Base-by-base conservation (phyloP, 2,329 filamentous ascomycete species). In the Aaosphaeria arxii region DNA sequence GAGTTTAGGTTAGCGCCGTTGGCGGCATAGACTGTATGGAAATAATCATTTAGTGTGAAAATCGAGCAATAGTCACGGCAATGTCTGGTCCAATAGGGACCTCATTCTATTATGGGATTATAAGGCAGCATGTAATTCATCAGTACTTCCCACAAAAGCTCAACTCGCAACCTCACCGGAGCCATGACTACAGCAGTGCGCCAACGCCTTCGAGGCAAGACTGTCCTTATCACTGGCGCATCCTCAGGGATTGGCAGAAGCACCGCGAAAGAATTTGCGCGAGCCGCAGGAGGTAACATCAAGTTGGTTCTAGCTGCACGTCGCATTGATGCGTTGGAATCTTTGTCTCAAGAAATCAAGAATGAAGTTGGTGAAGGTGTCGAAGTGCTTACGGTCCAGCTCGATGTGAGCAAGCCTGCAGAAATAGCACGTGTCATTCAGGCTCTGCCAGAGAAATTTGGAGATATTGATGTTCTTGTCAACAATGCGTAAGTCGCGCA, bases 201-300 rank as follows among this genome's bases (percentile, higher is more conserved):
- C 9, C 28, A 43, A 31, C 41, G 29, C 11, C 41, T 43, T 24
- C 17, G 11, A 11, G 89, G 89, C 81, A 96, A 96, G 77, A 96
- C 89, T 6, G 77, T 96, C 49, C 73, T 96, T 51, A 82, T 96
- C 57, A 96, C 91, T 7, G 91, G 91, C 46, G 91, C 91, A 33
- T 92, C 88, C 4, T 91, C 88, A 35, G 91, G 91, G 54, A 96
- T 96, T 71, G 91, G 91, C 30, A 81, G 80, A 44, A 82, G 80
- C 62, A 86, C 81, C 33, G 91, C 91, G 24, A 77, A 91, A 57
- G 91, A 96, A 71, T 96, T 96, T 64, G 91, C 91, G n/a, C 84
- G 89, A 49, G 90, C 90, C 1, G 81, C 86, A 7, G 88, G 88
- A 11, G 78, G 82, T 46, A 80, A 85, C 68, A 79, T 96, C 54